Percentiles rank a stretch among this genome's conserved stretches.
These are phyloP conservation scores for Wallacemonas sp. DNA, from an alignment of 208 protist species.

Conservation along the genomic window DNA sequence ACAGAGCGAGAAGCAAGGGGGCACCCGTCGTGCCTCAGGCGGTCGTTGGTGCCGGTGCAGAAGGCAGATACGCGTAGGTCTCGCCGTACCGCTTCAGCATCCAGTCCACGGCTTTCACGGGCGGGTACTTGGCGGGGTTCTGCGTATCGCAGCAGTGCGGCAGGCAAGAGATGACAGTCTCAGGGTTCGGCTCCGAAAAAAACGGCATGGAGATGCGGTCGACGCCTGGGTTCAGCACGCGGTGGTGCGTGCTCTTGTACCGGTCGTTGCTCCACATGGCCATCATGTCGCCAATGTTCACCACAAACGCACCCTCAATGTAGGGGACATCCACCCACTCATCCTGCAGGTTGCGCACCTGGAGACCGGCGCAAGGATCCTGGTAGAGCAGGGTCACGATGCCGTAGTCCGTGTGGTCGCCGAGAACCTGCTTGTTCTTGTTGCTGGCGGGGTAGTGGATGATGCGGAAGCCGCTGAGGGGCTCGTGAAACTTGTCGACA, in stretches of 20 bases:
- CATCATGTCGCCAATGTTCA: constrained; percentile 92
- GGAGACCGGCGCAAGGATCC: constrained; percentile 52
- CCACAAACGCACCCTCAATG: constrained; percentile 66
- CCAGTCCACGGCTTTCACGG: constrained; percentile 61
- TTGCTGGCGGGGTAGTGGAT: constrained; percentile 53
- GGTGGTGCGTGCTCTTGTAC: constrained; percentile 76
- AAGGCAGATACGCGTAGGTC: constrained; percentile 58
- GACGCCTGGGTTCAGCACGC: constrained; percentile 66
- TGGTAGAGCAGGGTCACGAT: constrained; percentile 84
- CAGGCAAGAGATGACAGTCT: constrained; percentile 64
- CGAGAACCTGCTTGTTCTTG: constrained; percentile 52
- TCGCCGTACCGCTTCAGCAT: constrained; percentile 70
- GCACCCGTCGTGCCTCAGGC: too few relatives aligned
- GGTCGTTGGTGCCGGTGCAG: neutral
- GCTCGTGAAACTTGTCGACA: constrained; percentile 56
- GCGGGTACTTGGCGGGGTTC: constrained; percentile 64
- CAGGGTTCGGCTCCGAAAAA: constrained; percentile 81
- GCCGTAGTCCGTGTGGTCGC: constrained; percentile 84
- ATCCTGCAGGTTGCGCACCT: constrained; percentile 55
- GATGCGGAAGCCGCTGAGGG: constrained; percentile 73
- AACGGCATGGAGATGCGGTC: constrained; percentile 85
- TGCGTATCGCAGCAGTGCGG: constrained; percentile 57
- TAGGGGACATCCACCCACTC: constrained; percentile 71
- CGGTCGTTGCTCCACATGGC: constrained; percentile 77
- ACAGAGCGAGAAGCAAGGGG: too few relatives aligned